Conservation (phyloP, 352 stramenopile species). For the Globisporangium solare region DNA sequence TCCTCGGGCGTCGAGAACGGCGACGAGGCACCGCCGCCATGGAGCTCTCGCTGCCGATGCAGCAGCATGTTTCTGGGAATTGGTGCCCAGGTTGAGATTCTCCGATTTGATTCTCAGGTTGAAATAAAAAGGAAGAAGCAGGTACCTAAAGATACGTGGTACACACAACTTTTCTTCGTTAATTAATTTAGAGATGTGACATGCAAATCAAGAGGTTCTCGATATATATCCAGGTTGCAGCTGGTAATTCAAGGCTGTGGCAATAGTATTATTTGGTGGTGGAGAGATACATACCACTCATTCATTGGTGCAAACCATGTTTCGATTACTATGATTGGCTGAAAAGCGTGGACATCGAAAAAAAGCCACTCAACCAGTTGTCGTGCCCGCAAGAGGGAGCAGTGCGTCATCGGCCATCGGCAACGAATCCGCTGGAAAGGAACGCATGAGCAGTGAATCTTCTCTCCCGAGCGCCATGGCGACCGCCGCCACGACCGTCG, state of each 20-base stretch:
- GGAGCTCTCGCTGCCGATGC: not conserved
- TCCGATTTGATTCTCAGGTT: too few relatives aligned
- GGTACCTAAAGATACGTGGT: not conserved
- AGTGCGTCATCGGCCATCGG: constrained; percentile 13
- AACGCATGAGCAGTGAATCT: constrained; percentile 11
- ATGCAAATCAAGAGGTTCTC: not conserved
- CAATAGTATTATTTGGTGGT: not conserved
- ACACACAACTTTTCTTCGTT: not conserved
- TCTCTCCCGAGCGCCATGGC: constrained; percentile 11
- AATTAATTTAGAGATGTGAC: not conserved
- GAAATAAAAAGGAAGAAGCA: too few relatives aligned
- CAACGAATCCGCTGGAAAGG: not conserved
- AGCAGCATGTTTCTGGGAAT: constrained; percentile 1
- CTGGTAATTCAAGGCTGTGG: not conserved
- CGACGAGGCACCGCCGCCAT: not conserved
- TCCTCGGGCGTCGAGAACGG: constrained; percentile 10
- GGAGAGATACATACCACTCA: not conserved
- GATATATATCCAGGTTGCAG: not conserved
- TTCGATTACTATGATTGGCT: not conserved
- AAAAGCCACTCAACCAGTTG: constrained; percentile 9
- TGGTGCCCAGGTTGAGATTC: not conserved
- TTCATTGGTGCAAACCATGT: not conserved
- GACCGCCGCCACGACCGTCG: not conserved
- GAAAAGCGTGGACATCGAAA: constrained; percentile 9
- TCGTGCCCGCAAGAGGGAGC: not conserved